These are phyloP conservation scores for Arthroderma uncinatum DNA, from an alignment of 2,329 filamentous ascomycete species.

Conservation along the genomic window DNA sequence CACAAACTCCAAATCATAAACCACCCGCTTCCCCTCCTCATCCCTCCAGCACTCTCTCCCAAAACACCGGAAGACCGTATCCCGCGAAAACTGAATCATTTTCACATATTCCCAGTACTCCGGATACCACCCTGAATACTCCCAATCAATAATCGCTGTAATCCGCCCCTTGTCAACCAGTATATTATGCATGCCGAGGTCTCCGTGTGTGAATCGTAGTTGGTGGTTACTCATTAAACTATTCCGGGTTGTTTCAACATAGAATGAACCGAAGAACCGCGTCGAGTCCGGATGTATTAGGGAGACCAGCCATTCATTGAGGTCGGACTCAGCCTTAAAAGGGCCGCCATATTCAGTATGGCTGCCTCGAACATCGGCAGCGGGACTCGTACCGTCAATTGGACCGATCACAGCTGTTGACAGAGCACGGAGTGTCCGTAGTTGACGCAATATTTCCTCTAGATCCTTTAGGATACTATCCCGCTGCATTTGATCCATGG, in stretches of 20 bases:
- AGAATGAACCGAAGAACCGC: conserved; percentile 15
- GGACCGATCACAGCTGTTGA: conserved; percentile 10
- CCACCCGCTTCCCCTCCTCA: conserved; percentile 9
- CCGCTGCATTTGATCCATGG: conserved; percentile 15
- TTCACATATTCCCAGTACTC: conserved; percentile 27
- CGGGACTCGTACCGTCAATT: conserved; percentile 14
- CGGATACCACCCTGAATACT: conserved; percentile 29
- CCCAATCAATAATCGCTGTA: conserved; percentile 29
- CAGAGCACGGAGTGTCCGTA: conserved; percentile 22
- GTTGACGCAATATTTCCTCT: conserved; percentile 12
- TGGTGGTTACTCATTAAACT: conserved; percentile 13
- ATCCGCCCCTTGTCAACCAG: conserved; percentile 15
- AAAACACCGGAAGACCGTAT: conserved; percentile 13
- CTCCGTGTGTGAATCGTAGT: conserved; percentile 22
- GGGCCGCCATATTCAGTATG: conserved; percentile 17
- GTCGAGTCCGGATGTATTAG: conserved; percentile 12
- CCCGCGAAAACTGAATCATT: conserved; percentile 14
- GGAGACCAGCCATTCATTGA: conserved; percentile 19
- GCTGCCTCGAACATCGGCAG: conserved; percentile 16
- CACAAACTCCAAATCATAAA: conserved; percentile 9
- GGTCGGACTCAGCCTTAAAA: conserved; percentile 20
- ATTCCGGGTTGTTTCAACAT: conserved; percentile 10
- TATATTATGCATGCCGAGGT: conserved; percentile 23
- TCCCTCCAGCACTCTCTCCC: conserved; percentile 13
- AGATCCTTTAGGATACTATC: conserved; percentile 16